Base-by-base conservation (phyloP, 495 filamentous ascomycete species). In the Aspergillus leporis region DNA sequence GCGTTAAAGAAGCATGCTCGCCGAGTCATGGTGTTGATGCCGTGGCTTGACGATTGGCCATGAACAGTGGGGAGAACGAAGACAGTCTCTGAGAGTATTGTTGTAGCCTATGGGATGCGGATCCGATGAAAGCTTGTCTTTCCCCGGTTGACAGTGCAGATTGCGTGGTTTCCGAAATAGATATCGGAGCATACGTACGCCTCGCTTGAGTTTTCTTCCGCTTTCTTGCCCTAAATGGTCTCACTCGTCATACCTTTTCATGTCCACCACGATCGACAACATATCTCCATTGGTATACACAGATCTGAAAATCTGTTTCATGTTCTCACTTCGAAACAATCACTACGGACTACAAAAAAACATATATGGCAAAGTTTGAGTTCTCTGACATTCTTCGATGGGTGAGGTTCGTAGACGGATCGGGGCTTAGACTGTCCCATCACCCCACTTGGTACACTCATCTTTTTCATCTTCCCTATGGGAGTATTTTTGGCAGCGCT, bases 161-260 rank as follows among this genome's bases (percentile, higher is more conserved):
- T 47, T 47, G 43, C 43, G 43, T 47, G 21, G 43, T 47, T 47
- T 5, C 19, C 43, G 43, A 23, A 22, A 47, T 47, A 18, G 43
- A 47, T 47, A 47, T 47, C 43, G 43, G 43, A 47, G 43, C 43
- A 23, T 47, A 47, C 43, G 43, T 47, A 47, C 43, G 8, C 43
- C 43, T 47, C 43, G 43, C 43, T 47, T 47, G 43, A 23, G 12
- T 12, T 47, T 47, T 47, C 21, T 47, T 12, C 21, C 19, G 19
- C 18, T 5, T 10, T 22, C n/a, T 47, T 47, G 21, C 43, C 43
- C 43, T 47, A 47, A 47, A 22, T 16, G 7, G 16, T 19, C 19
- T 7, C 19, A 23, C 43, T 45, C 16, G 36, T 40, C 9, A 40
- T 40, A 28, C 25, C 9, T 36, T 12, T n/a, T n/a, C 38, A 41